Conservation (phyloP, 768 basidiomycete genomes). For the Albatrellus ellisii region DNA sequence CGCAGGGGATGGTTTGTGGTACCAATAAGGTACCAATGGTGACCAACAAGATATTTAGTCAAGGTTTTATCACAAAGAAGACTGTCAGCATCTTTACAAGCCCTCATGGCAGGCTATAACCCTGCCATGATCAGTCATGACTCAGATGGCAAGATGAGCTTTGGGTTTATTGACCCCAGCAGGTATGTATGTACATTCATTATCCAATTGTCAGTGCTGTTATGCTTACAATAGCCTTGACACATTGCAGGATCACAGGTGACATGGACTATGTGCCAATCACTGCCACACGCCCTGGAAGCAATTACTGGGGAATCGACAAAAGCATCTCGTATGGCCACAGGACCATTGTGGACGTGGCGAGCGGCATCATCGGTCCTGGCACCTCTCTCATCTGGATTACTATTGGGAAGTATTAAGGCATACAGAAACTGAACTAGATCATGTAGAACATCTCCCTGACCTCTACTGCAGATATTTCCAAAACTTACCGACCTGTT, state of each 20-base stretch:
- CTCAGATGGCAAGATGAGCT: conserved; percentile 22
- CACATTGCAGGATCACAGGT: conserved; percentile 10
- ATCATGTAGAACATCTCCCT: neutral
- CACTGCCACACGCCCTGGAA: conserved; percentile 15
- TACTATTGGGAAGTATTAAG: conserved; percentile 9
- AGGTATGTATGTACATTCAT: conserved; percentile 11
- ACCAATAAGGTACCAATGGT: conserved; percentile 16
- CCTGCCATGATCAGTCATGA: conserved; percentile 5
- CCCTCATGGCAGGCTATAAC: conserved; percentile 8
- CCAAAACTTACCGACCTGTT: conserved; percentile 16
- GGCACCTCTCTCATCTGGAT: conserved; percentile 19
- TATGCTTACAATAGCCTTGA: no score
- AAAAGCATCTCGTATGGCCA: conserved; percentile 18
- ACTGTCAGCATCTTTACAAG: conserved; percentile 18
- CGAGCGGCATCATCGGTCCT: conserved; percentile 21
- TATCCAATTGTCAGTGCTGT: neutral
- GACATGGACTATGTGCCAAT: conserved; percentile 17
- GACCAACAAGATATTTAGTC: conserved; percentile 20
- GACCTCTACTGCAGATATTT: conserved; percentile 16
- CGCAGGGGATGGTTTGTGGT: conserved; percentile 14
- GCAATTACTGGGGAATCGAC: conserved; percentile 19
- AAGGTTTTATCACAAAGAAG: conserved; percentile 15
- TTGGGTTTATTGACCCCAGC: conserved; percentile 19
- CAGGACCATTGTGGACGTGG: conserved; percentile 13
- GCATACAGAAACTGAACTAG: neutral